phyloP scores from a whole-genome alignment of 495 filamentous ascomycete species.

The Niebla homalea region DNA sequence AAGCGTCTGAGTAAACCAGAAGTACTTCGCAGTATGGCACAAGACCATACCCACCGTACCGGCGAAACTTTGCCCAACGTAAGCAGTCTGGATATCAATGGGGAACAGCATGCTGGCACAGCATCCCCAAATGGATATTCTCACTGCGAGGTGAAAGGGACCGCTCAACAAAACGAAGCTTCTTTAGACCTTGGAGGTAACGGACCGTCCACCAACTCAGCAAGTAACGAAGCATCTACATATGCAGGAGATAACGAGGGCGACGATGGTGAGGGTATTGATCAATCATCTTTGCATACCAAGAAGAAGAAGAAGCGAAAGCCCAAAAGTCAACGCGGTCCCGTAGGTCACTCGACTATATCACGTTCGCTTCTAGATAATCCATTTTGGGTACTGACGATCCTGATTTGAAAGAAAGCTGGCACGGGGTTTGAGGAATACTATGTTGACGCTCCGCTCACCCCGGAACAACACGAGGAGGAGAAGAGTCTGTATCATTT shows the following conservation, averaged over 20 bases:
- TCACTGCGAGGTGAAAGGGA: no score
- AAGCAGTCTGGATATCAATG: no score
- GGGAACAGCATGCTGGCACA: no score
- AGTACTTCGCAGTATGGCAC: no score
- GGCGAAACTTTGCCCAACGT: no score
- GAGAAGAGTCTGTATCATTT: slow-evolving; percentile 45
- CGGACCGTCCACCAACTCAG: no score
- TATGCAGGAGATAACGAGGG: not conserved
- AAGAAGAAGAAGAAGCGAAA: slow-evolving; percentile 24
- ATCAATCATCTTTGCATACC: not conserved
- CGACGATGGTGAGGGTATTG: not conserved
- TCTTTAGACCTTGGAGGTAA: no score
- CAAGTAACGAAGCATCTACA: no score
- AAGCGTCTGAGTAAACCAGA: no score
- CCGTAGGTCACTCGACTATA: slow-evolving; percentile 16
- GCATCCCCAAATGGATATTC: no score
- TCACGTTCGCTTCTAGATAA: not conserved
- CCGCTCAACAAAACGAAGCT: no score
- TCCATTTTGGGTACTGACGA: slow-evolving; percentile 6
- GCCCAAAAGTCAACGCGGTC: slow-evolving; percentile 35
- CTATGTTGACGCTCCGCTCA: slow-evolving; percentile 65
- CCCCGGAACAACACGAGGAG: slow-evolving; percentile 46
- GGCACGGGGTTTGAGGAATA: slow-evolving; percentile 59
- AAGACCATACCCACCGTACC: no score
- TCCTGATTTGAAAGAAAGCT: slow-evolving; percentile 4